Evolutionary conservation across 106 monocot genomes (phyloP).

Genomic region (Platanthera zijinensis): DNA sequence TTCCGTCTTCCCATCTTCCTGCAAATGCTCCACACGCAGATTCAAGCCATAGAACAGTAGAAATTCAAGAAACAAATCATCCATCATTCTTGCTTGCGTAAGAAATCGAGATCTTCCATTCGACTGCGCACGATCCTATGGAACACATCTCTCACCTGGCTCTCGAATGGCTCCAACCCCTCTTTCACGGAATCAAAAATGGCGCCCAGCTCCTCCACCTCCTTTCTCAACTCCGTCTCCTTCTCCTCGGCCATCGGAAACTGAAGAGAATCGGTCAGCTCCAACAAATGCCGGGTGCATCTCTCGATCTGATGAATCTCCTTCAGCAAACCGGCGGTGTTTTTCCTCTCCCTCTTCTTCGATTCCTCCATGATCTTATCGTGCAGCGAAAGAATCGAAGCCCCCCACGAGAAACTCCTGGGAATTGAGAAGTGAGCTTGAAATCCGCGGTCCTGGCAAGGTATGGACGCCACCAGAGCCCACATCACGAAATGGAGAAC

Average conservation of each 20-base stretch:
- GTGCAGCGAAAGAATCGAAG: constrained; percentile 25
- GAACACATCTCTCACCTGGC: constrained; percentile 53
- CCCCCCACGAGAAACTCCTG: constrained; percentile 39
- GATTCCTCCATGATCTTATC: constrained; percentile 58
- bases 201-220: constrained; percentile 15
- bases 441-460: constrained; percentile 49
- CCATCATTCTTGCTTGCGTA: neutral
- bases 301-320: constrained; percentile 53
- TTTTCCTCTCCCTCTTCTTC: constrained; percentile 58
- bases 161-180: constrained; percentile 38
- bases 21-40: neutral
- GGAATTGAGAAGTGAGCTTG: constrained; percentile 41
- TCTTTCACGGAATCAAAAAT: constrained; percentile 32
- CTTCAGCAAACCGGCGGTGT: constrained; percentile 42
- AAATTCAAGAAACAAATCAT: neutral
- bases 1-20: neutral
- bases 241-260: constrained; percentile 36
- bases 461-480: constrained; percentile 44
- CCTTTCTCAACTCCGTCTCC: constrained; percentile 30
- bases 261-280: constrained; percentile 17
- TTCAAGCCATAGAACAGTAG: neutral
- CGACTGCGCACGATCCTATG: constrained; percentile 41
- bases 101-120: constrained; percentile 33
- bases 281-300: constrained; percentile 27
- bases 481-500: constrained; percentile 43